phyloP scores from a whole-genome alignment of 345 rosid genomes.

The Eucalyptus sp. region DNA sequence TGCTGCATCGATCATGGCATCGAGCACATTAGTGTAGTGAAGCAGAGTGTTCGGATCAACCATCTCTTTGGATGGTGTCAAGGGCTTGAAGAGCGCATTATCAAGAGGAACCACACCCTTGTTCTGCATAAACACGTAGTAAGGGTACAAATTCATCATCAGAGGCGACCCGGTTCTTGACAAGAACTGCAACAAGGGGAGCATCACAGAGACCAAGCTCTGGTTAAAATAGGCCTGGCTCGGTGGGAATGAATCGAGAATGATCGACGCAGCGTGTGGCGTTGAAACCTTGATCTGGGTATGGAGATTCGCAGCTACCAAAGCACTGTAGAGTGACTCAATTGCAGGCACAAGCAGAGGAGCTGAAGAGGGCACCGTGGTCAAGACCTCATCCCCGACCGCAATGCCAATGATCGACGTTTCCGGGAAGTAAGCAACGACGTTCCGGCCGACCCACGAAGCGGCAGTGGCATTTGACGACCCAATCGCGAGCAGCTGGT shows the following conservation, averaged over 20 bases:
- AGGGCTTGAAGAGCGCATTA: slow-evolving; percentile 74
- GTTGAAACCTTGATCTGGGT: slow-evolving; percentile 83
- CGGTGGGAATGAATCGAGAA: slow-evolving; percentile 84
- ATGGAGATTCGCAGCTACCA: slow-evolving; percentile 88
- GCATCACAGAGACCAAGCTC: slow-evolving; percentile 55
- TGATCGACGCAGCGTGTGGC: slow-evolving; percentile 73
- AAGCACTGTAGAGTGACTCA: slow-evolving; percentile 71
- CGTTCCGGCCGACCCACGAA: slow-evolving; percentile 71
- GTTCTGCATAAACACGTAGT: slow-evolving; percentile 91
- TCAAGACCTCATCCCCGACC: slow-evolving; percentile 91
- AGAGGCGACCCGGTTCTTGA: slow-evolving; percentile 72
- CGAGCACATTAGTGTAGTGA: slow-evolving; percentile 90
- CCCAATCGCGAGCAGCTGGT: slow-evolving; percentile 91
- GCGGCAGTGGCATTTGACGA: slow-evolving; percentile 87
- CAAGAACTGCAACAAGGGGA: slow-evolving; percentile 72
- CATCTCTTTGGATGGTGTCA: slow-evolving; percentile 90
- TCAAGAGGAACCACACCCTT: slow-evolving; percentile 95
- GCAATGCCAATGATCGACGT: slow-evolving; percentile 62
- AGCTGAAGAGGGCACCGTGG: slow-evolving; percentile 80
- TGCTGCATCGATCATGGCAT: slow-evolving; percentile 93
- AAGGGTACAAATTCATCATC: slow-evolving; percentile 98
- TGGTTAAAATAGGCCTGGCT: slow-evolving; percentile 94
- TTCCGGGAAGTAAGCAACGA: slow-evolving; percentile 71
- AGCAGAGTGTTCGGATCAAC: slow-evolving; percentile 93
- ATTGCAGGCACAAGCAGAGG: slow-evolving; percentile 80